Conservation (phyloP, 2,329 filamentous ascomycete genomes). For the Diaporthe batatas region DNA sequence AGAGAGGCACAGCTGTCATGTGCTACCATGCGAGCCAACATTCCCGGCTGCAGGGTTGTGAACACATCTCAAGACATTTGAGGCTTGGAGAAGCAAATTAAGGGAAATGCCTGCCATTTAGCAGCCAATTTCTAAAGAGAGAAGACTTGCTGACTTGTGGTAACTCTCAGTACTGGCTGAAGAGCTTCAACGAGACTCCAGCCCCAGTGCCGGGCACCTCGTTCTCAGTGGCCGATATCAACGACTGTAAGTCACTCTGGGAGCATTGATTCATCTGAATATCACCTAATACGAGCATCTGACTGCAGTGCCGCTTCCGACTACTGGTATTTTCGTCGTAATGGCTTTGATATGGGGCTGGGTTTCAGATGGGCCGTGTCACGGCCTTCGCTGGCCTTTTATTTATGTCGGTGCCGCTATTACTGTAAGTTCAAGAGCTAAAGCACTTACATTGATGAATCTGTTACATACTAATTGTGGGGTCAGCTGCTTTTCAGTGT, state of each 20-base stretch:
- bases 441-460: too few relatives aligned
- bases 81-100: neutral
- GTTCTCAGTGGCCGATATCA: constrained; percentile 52
- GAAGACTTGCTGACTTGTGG: neutral
- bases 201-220: constrained; percentile 52
- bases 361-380: constrained; percentile 53
- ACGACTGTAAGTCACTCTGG: constrained; percentile 49
- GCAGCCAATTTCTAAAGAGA: neutral
- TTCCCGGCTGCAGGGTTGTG: neutral
- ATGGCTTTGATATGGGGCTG: constrained; percentile 54
- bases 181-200: constrained; percentile 54
- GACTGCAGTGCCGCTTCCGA: constrained; percentile 48
- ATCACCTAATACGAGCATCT: neutral
- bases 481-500: constrained; percentile 49
- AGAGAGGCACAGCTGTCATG: neutral
- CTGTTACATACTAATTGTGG: neutral
- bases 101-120: neutral
- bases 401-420: constrained; percentile 54
- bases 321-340: constrained; percentile 52
- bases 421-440: constrained; percentile 45
- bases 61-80: neutral
- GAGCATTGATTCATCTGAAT: neutral
- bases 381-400: constrained; percentile 54
- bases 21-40: neutral
- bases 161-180: constrained; percentile 52